Percentiles rank a stretch among this genome's conserved stretches.
Evolutionary conservation across 805 yeast genomes (phyloP).

Genomic region (Saturnispora halmiae): DNA sequence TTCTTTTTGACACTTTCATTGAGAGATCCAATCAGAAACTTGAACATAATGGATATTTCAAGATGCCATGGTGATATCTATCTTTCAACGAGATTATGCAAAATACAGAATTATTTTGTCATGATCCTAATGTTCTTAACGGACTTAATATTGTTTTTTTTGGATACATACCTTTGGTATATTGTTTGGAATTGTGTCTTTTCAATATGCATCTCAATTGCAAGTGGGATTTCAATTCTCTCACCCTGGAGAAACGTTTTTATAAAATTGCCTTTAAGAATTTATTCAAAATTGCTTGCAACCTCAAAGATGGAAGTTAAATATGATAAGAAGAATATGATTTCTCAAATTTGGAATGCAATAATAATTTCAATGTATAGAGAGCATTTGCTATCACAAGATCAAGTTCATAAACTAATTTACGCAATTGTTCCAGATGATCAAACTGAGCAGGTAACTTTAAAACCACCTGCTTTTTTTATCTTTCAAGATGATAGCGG

Average conservation of each 20-base stretch:
- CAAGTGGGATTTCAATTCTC: constrained; percentile 44
- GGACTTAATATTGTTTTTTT: constrained; percentile 41
- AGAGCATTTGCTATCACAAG: constrained; percentile 43
- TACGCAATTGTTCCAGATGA: constrained; percentile 43
- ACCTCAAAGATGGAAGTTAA: constrained; percentile 38
- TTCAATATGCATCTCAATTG: constrained; percentile 40
- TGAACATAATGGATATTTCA: constrained; percentile 34
- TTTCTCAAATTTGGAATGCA: constrained; percentile 48
- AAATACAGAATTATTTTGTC: constrained; percentile 34
- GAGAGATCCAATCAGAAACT: constrained; percentile 42
- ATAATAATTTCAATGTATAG: constrained; percentile 45
- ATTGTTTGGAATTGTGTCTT: constrained; percentile 46
- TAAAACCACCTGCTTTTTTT: constrained; percentile 39
- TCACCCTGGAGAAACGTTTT: constrained; percentile 53
- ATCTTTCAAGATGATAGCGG: constrained; percentile 40
- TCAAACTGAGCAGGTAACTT: constrained; percentile 29
- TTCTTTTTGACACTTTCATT: constrained; percentile 44
- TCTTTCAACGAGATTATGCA: constrained; percentile 36
- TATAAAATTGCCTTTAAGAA: constrained; percentile 42
- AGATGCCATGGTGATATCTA: constrained; percentile 37
- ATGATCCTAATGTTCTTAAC: constrained; percentile 34
- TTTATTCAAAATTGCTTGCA: constrained; percentile 38
- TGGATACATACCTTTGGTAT: constrained; percentile 52
- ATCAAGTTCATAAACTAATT: constrained; percentile 33
- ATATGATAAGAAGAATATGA: constrained; percentile 32